Percentiles rank a stretch among this genome's conserved stretches.
Evolutionary conservation across 2,329 filamentous ascomycete species (phyloP).

Genomic region (Cytospora paraplurivora): DNA sequence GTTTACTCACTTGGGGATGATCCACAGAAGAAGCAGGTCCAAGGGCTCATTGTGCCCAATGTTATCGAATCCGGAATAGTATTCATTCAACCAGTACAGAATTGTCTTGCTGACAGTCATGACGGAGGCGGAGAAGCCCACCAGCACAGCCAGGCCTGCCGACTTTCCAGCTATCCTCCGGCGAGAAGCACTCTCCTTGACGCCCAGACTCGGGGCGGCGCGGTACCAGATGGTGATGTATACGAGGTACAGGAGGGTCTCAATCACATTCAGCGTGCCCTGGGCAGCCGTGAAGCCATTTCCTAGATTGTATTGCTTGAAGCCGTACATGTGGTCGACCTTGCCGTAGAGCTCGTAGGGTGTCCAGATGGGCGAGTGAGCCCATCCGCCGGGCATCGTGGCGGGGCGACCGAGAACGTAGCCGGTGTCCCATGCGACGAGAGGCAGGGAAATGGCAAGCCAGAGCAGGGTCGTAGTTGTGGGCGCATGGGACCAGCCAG

Average conservation of each 20-base stretch:
- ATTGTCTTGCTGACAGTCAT: conserved; percentile 66
- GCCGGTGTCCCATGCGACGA: conserved; percentile 78
- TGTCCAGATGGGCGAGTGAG: conserved; percentile 72
- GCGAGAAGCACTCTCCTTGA: conserved; percentile 34
- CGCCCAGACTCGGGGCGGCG: conserved; percentile 31
- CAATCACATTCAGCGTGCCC: conserved; percentile 47
- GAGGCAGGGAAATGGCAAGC: conserved; percentile 73
- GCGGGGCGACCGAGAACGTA: conserved; percentile 81
- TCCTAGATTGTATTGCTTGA: conserved; percentile 65
- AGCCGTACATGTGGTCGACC: conserved; percentile 82
- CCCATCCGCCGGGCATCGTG: conserved; percentile 75
- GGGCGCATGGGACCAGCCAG: conserved; percentile 51
- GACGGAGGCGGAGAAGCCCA: conserved; percentile 56
- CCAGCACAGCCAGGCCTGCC: conserved; percentile 49
- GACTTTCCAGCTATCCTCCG: conserved; percentile 44
- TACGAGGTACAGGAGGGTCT: conserved; percentile 41
- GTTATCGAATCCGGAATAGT: conserved; percentile 57
- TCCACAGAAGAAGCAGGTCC: conserved; percentile 55
- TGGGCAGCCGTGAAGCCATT: conserved; percentile 82
- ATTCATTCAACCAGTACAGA: conserved; percentile 62
- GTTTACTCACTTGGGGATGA: conserved; percentile 60
- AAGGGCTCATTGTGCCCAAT: conserved; percentile 56
- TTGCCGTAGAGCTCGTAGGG: conserved; percentile 81
- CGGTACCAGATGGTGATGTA: conserved; percentile 41
- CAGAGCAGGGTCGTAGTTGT: conserved; percentile 59